Base-by-base conservation (phyloP, 805 yeast genomes). In the Teunomyces pallodes region DNA sequence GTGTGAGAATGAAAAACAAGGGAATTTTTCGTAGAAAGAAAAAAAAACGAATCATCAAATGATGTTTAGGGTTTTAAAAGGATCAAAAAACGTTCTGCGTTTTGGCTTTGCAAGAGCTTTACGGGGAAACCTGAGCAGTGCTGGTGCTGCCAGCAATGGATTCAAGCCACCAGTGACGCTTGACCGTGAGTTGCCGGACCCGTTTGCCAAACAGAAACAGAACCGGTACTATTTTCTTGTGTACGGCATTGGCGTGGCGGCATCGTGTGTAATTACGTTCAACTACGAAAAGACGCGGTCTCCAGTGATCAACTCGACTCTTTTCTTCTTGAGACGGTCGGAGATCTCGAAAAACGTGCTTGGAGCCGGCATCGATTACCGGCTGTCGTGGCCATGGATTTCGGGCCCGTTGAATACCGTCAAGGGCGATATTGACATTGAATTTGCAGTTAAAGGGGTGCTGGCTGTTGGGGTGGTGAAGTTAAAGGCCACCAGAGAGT, bases 221-320 rank as follows among this genome's bases (percentile, higher is more conserved):
- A 78, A 79, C 52, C 69, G 83, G 47, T 58, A 71, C 17, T 80
- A 82, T 48, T 84, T 90, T 62, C 65, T 75, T 5, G 63, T 57
- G 8, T 73, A 72, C 49, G 75, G 69, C 1, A 45, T 71, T 17
- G 78, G 76, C 1, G 66, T 72, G 8, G 56, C 65, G 1, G 54
- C 66, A n/a, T 62, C 74, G 20, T 72, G 75, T 54, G 62, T 57
- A 5, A 77, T 87, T 28, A 87, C 92, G 58, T 85, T 92, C 79
- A 91, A 94, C 73, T 91, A 92, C 68, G 99, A 94, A 65, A 91
- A 90, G 64, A 83, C 90, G 14, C 83, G 87, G 40, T 88, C 96
- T 10, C 97, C 98, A 1, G 80, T 92, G 50, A 86, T 92, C 57
- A 80, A 86, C 36, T 91, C 96, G 5, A 86, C 96, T 3, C 72